A percentile compares a stretch with the other conserved stretches of the same genome.
Evolutionary conservation across 305 asterid species (phyloP).

Genomic region (Fraxinus greggii): DNA sequence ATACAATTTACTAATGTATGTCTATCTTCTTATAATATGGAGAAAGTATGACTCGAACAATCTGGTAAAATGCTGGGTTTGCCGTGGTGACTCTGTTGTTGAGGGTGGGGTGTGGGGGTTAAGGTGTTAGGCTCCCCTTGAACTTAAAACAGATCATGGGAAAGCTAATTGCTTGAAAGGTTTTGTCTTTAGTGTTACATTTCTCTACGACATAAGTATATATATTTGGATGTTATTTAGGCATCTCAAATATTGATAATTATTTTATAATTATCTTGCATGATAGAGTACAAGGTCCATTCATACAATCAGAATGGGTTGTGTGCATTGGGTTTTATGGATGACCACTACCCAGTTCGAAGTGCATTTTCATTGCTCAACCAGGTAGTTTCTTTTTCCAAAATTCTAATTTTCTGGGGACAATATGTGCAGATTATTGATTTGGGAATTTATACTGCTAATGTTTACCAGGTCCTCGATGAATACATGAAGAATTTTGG

Average conservation of each 20-base stretch:
- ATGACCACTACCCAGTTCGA: slow-evolving; percentile 55
- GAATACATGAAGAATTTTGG: slow-evolving; percentile 48
- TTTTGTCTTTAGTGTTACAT: neutral
- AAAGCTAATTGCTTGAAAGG: neutral
- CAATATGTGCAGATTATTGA: neutral
- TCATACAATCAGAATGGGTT: slow-evolving; percentile 53
- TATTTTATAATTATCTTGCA: neutral
- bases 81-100: neutral
- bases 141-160: neutral
- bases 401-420: neutral
- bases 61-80: neutral
- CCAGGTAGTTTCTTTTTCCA: slow-evolving; percentile 30
- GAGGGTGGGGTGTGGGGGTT: neutral
- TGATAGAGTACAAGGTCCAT: slow-evolving; percentile 53
- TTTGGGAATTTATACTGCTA: neutral
- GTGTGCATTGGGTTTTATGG: slow-evolving; percentile 53
- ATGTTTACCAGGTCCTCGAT: slow-evolving; percentile 40
- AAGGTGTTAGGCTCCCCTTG: neutral
- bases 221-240: neutral
- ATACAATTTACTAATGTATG: neutral
- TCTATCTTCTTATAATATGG: neutral
- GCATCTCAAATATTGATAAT: neutral
- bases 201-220: neutral
- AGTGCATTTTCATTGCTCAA: slow-evolving; percentile 54
- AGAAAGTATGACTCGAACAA: neutral